Base-by-base conservation (phyloP, 2,329 filamentous ascomycete genomes). In the Metarhizium humberi region DNA sequence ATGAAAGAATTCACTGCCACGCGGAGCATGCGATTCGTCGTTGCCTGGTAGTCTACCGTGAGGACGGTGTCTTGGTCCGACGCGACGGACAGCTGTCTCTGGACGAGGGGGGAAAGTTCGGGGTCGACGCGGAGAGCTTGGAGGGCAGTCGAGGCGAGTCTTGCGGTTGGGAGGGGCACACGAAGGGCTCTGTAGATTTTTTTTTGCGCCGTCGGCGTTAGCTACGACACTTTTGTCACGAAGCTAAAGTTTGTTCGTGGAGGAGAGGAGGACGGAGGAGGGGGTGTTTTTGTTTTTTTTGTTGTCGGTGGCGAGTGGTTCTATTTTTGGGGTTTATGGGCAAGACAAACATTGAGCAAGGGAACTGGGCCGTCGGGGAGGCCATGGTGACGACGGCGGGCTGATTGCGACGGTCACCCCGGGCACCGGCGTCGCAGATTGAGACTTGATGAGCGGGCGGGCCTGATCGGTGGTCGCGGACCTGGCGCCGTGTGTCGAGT, bases 1-100 rank as follows among this genome's bases (percentile, higher is more conserved):
- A 97, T 91, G 71, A 96, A 96, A 10, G 91, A 90, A 73, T 97
- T 97, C 55, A 96, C 92, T 3, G 92, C 89, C 2, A 99, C 94
- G 48, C 94, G 86, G 56, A 99, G 79, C 92, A 97, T 97, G 62
- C 94, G 86, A 68, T 96, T 96, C 20, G 94, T 97, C 0, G 90
- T 90, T 1, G 94, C 94, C 54, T 79, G 81, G 73, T 97, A 97
- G 57, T 87, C 80, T 10, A 89, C 87, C 57, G 80, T 78, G 51
- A 97, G 76, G 4, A 92, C 71, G 25, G 66, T 71, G 18, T 68
- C 64, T 45, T 67, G 66, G 32, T 60, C 56, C 29, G 25, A 64
- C 60, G n/a, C 66, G 50, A 32, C 73, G 45, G 78, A 76, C 60
- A 96, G 86, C 2, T 79, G 76, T 56, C 92, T 85, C 49, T 78